These are phyloP conservation scores for Rhodotorula sp. DNA, from an alignment of 1,284 basidiomycete species.

Conservation along the genomic window DNA sequence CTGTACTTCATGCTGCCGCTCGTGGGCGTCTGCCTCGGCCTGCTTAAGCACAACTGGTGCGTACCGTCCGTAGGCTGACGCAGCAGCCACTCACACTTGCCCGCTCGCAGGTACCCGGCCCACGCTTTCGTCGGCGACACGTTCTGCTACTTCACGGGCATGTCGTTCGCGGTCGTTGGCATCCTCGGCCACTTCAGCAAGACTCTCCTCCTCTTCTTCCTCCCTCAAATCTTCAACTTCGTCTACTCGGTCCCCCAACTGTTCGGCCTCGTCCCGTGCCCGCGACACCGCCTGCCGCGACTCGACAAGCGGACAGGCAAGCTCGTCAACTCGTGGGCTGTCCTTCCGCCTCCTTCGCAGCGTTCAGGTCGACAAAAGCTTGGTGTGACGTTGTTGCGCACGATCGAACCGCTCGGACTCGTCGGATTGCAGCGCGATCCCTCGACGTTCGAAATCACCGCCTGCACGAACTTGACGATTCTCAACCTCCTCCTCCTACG, in stretches of 20 bases:
- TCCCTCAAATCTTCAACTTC: conserved; percentile 98
- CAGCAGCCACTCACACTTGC: neutral
- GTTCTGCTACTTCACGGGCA: conserved; percentile 94
- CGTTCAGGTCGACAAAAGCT: conserved; percentile 19
- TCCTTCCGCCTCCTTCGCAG: conserved; percentile 60
- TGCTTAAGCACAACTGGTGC: conserved; percentile 91
- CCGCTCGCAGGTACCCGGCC: conserved; percentile 79
- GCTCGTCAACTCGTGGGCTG: conserved; percentile 68
- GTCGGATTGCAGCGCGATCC: conserved; percentile 60
- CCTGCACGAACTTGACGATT: conserved; percentile 81
- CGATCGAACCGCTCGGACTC: conserved; percentile 63
- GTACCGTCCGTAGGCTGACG: neutral
- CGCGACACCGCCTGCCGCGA: conserved; percentile 85
- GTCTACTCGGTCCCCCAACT: conserved; percentile 90
- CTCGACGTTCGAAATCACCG: conserved; percentile 54
- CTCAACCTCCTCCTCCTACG: conserved; percentile 76
- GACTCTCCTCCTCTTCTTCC: conserved; percentile 92
- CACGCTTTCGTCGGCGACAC: conserved; percentile 95
- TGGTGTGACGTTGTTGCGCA: conserved; percentile 59
- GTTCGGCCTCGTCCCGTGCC: conserved; percentile 89
- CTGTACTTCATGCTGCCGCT: conserved; percentile 95
- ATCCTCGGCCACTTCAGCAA: conserved; percentile 98
- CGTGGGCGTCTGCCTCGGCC: conserved; percentile 80
- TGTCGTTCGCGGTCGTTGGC: conserved; percentile 94
- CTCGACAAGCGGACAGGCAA: conserved; percentile 70